Base-by-base conservation (phyloP, 148 eudicot species). In the Nyssa sinensis region DNA sequence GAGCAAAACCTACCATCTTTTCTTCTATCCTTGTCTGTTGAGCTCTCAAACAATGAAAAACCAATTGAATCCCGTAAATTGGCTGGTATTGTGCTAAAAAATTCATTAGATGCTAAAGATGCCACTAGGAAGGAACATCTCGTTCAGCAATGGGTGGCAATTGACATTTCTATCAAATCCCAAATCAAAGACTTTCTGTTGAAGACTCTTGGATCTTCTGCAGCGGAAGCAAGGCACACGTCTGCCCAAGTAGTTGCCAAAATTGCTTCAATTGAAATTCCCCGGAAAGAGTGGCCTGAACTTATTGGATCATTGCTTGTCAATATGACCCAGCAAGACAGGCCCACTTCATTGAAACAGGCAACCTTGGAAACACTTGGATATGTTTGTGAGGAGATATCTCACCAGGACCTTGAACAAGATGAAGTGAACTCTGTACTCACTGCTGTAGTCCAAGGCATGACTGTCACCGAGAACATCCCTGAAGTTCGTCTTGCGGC, bases 371-470 rank as follows among this genome's bases (percentile, higher is more conserved):
- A 89, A 75, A 83, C 90, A 0, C 84, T 89, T 35, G 93, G 93
- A 16, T 89, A 83, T 76, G 86, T 86, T 12, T 89, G 93, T 41
- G 93, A 89, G 85, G 93, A 89, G 86, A 78, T 84, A 44, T 86
- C 93, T 17, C 87, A 85, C 74, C 78, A 83, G 24, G 88, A 83
- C 72, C 88, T 89, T 74, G 90, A 81, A 63, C 90, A 86, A 72
- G 81, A 37, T 47, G 90, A 89, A 81, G 93, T 89, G 9, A 87
- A 89, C 78, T 62, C 84, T 30, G 76, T 89, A 29, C 90, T 89
- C n/a, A 89, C 93, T 63, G 93, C 93, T 67, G 90, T 89, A 12
- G 93, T 84, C 76, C 90, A 89, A 75, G 93, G 93, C 33, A 89
- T 89, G 93, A 85, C 58, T 49, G 70, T 65, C 58, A 78, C 83